phyloP scores from a whole-genome alignment of 257 asterid species.

The Ligustrum vulgare region DNA sequence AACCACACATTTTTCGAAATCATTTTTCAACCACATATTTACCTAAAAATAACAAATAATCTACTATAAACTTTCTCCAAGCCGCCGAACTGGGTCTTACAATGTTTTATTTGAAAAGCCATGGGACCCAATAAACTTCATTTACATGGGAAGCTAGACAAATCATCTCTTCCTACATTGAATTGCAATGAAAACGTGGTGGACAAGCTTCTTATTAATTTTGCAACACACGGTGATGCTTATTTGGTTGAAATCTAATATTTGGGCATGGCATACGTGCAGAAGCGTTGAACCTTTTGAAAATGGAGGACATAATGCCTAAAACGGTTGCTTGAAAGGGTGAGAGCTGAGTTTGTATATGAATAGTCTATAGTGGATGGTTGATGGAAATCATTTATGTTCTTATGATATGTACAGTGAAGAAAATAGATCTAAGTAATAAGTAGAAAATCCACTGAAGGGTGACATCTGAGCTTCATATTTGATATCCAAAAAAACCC shows the following conservation, averaged over 20 bases:
- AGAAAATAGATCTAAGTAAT: background rate
- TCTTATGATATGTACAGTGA: background rate
- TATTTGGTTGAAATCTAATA: background rate
- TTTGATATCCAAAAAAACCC: background rate
- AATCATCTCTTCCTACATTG: background rate
- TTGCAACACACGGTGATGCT: background rate
- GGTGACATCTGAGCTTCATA: background rate
- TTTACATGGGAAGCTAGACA: background rate
- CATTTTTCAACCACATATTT: too few species aligned
- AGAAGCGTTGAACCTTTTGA: background rate
- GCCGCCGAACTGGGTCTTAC: too few species aligned
- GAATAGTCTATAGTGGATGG: background rate
- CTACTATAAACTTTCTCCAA: too few species aligned
- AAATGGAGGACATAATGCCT: background rate
- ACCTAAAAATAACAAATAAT: too few species aligned
- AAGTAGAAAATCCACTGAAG: background rate
- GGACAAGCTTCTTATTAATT: background rate
- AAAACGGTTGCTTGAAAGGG: background rate
- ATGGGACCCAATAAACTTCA: background rate
- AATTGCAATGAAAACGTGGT: background rate
- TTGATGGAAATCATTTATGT: background rate
- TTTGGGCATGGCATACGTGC: background rate
- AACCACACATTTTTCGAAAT: too few species aligned
- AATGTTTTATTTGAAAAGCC: conserved; percentile 5
- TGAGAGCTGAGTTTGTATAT: background rate